Conservation (phyloP, 768 basidiomycete species). For the Hypsizygus marmoreus region DNA sequence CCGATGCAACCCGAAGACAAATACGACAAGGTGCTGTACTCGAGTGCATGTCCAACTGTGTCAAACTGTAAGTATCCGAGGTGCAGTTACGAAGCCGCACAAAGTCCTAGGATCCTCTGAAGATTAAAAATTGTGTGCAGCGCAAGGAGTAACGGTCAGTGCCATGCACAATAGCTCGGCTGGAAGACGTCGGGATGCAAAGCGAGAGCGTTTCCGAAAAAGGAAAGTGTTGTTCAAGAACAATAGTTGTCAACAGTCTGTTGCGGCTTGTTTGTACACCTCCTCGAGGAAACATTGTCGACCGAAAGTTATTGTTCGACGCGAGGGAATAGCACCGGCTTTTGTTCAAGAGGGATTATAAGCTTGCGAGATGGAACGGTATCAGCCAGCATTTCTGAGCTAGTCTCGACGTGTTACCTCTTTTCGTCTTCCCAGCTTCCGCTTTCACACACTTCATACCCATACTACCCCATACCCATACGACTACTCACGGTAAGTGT, state of each 20-base stretch:
- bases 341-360: constrained; percentile 9
- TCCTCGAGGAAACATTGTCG: background rate
- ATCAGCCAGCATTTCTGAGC: constrained; percentile 10
- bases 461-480: no score
- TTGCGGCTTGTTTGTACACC: constrained; percentile 4
- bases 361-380: background rate
- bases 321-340: background rate
- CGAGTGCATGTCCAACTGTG: no score
- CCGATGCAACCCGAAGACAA: no score
- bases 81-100: no score
- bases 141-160: no score
- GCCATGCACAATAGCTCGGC: no score
- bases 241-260: constrained; percentile 3
- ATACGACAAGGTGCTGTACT: no score
- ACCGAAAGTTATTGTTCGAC: constrained; percentile 2
- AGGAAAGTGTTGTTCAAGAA: constrained; percentile 10
- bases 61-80: no score
- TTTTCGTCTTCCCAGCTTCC: background rate
- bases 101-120: no score
- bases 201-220: no score
- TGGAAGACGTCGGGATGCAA: no score
- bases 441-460: background rate
- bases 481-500: constrained; percentile 3
- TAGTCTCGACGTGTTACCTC: constrained; percentile 14
- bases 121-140: no score